Conservation (phyloP, 345 rosid species). For the Pistacia integerrima region DNA sequence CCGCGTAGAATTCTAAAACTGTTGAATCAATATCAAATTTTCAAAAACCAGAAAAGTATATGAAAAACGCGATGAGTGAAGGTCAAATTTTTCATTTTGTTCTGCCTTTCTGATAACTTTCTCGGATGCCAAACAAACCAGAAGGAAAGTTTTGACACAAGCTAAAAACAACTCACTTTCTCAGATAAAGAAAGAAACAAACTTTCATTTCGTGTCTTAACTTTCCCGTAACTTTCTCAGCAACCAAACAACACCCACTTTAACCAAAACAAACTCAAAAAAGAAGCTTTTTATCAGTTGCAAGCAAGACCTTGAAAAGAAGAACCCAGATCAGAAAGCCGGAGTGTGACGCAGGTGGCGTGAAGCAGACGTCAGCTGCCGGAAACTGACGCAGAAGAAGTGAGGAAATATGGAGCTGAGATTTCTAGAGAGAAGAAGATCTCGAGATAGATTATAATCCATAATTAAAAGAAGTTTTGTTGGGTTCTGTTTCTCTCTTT, state of each 20-base stretch:
- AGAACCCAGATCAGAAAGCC: slow-evolving; percentile 28
- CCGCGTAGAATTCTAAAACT: neutral
- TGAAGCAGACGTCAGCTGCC: slow-evolving; percentile 33
- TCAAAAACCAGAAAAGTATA: neutral
- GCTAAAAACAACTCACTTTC: neutral
- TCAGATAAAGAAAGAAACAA: neutral
- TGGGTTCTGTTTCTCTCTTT: slow-evolving; percentile 3
- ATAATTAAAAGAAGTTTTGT: slow-evolving; percentile 23
- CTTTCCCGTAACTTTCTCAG: slow-evolving; percentile 7
- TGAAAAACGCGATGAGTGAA: neutral
- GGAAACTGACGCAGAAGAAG: slow-evolving; percentile 26
- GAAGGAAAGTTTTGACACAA: neutral
- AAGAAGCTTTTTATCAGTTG: neutral
- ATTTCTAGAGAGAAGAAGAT: slow-evolving; percentile 23
- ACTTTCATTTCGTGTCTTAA: neutral
- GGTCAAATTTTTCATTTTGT: neutral
- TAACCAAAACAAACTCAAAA: neutral
- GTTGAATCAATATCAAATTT: neutral
- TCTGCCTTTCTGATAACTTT: neutral
- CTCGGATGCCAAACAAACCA: slow-evolving; percentile 19
- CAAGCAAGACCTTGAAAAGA: neutral
- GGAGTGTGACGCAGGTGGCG: slow-evolving; percentile 19
- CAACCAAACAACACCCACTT: slow-evolving; percentile 10
- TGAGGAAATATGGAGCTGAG: slow-evolving; percentile 29
- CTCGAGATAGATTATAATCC: slow-evolving; percentile 35